phyloP scores from a whole-genome alignment of 208 protist species.

The Wallacemonas rigidus region DNA sequence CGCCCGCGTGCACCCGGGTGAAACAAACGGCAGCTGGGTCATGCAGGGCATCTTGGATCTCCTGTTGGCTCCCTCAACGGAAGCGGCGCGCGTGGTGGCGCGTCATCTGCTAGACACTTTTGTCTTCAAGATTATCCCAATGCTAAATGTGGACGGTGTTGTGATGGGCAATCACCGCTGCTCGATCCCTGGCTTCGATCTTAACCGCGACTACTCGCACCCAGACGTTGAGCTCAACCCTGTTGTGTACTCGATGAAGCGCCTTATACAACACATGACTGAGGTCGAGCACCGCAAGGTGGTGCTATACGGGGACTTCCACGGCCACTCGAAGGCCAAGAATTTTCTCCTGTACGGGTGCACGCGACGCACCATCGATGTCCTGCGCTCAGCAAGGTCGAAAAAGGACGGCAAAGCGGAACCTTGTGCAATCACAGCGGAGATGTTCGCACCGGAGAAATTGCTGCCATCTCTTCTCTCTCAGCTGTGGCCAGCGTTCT shows the following conservation, averaged over 20 bases:
- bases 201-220: slow-evolving; percentile 94
- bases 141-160: slow-evolving; percentile 98
- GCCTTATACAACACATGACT: slow-evolving; percentile 74
- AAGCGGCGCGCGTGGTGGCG: not conserved
- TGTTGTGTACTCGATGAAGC: slow-evolving; percentile 83
- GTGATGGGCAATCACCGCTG: slow-evolving; percentile 98
- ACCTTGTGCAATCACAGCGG: not conserved
- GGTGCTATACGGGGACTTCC: slow-evolving; percentile 92
- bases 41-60: slow-evolving; percentile 95
- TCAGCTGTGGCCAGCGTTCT: slow-evolving; percentile 65
- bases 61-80: slow-evolving; percentile 34
- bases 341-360: slow-evolving; percentile 97
- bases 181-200: slow-evolving; percentile 92
- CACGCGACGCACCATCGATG: slow-evolving; percentile 39
- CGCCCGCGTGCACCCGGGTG: slow-evolving; percentile 97
- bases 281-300: slow-evolving; percentile 69
- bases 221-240: slow-evolving; percentile 75
- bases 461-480: slow-evolving; percentile 69
- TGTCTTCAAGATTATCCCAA: slow-evolving; percentile 96
- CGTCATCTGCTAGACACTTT: slow-evolving; percentile 58
- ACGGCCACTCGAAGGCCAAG: slow-evolving; percentile 94
- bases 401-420: slow-evolving; percentile 1
- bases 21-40: slow-evolving; percentile 96
- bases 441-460: slow-evolving; percentile 59
- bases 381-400: slow-evolving; percentile 6